These are phyloP conservation scores for Paramecium bursaria DNA, from an alignment of 73 alveolate genomes.

Conservation along the genomic window DNA sequence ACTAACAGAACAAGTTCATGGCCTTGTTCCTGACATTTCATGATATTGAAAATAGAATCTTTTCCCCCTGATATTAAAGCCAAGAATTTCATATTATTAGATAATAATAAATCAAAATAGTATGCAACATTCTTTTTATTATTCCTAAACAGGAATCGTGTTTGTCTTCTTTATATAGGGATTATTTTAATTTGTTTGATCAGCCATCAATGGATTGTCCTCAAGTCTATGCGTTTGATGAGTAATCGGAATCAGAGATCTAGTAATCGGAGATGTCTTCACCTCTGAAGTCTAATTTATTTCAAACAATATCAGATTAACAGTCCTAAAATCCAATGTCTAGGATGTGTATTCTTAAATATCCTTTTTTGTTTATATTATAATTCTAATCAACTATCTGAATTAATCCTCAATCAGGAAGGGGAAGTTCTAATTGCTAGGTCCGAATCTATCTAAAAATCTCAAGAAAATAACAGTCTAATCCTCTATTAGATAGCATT, in stretches of 20 bases:
- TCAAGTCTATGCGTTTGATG: not conserved
- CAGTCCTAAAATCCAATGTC: not conserved
- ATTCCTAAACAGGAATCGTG: too few species aligned
- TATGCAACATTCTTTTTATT: too few species aligned
- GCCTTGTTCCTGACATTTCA: slow-evolving; percentile 84
- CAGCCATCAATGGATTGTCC: too few species aligned
- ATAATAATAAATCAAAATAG: too few species aligned
- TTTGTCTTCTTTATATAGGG: too few species aligned
- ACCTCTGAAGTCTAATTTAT: too few species aligned
- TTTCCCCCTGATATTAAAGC: slow-evolving; percentile 70
- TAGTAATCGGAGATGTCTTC: too few species aligned
- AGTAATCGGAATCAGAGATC: not conserved
- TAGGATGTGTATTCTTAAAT: not conserved
- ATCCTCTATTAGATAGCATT: not conserved
- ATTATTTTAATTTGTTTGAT: too few species aligned
- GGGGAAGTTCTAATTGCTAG: not conserved
- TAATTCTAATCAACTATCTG: not conserved
- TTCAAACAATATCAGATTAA: not conserved
- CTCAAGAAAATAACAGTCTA: not conserved
- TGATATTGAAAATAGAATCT: slow-evolving; percentile 77
- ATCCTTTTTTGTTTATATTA: too few species aligned
- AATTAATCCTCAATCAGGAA: not conserved
- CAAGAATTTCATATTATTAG: slow-evolving; percentile 59
- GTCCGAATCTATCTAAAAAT: not conserved
- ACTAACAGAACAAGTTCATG: slow-evolving; percentile 88